Percentiles rank a stretch among this genome's conserved stretches.
Evolutionary conservation across 2,329 filamentous ascomycete species (phyloP).

Genomic region (Fusarium floridanum): DNA sequence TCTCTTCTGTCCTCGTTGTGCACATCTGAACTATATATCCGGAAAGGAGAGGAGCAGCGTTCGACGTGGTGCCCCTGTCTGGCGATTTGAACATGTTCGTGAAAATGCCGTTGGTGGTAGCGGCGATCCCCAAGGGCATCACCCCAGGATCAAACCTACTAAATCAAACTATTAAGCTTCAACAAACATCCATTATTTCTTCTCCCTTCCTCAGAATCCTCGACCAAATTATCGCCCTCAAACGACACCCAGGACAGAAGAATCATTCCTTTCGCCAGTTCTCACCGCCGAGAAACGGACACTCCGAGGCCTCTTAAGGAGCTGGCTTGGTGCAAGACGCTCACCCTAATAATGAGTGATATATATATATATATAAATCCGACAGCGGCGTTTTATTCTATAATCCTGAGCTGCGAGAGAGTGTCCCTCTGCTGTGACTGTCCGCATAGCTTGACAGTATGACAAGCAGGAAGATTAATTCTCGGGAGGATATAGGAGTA

Average conservation of each 20-base stretch:
- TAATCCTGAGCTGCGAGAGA: background rate
- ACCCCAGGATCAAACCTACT: background rate
- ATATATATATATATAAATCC: background rate
- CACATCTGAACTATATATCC: background rate
- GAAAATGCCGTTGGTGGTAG: background rate
- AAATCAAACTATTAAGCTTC: too few relatives aligned
- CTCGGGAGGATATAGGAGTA: too few relatives aligned
- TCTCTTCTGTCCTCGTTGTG: rapidly evolving
- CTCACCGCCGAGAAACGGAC: background rate
- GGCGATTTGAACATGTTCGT: background rate
- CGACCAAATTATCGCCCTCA: background rate
- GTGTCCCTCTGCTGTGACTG: too few relatives aligned
- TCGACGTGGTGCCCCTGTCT: background rate
- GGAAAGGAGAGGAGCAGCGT: background rate
- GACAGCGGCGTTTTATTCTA: background rate
- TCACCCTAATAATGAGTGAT: background rate
- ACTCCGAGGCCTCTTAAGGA: background rate
- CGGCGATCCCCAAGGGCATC: background rate
- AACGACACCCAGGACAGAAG: background rate
- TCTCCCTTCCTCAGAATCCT: background rate
- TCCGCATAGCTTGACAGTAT: too few relatives aligned
- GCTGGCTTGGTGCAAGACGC: background rate
- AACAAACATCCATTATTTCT: background rate
- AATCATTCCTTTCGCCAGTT: too few relatives aligned
- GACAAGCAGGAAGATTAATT: too few relatives aligned